These are phyloP conservation scores for Closterium sp. DNA, from an alignment of 139 green algal species.

Conservation along the genomic window DNA sequence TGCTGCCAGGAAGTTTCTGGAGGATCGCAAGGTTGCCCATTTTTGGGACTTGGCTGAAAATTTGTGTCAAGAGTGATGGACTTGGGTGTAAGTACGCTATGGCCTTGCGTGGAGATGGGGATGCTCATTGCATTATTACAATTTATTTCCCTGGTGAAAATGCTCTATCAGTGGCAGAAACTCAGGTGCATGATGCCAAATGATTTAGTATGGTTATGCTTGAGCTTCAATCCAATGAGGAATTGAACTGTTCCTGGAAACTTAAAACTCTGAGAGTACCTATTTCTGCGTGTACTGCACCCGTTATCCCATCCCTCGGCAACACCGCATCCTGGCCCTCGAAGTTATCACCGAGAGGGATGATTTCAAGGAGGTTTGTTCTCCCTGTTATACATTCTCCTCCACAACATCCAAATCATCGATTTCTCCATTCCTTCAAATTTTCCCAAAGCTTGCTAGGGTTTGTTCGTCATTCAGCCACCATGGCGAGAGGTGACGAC, in stretches of 20 bases:
- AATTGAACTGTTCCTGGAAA: too few species aligned
- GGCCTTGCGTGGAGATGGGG: neutral
- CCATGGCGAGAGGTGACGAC: neutral
- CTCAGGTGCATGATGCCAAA: too few species aligned
- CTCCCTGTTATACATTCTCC: neutral
- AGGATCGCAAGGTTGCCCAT: constrained; percentile 66
- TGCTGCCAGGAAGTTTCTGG: constrained; percentile 59
- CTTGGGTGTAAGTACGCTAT: neutral
- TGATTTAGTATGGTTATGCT: too few species aligned
- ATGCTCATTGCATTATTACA: too few species aligned
- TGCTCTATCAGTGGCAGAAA: too few species aligned
- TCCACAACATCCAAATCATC: neutral
- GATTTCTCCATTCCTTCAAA: neutral
- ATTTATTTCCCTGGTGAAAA: too few species aligned
- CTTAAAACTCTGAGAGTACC: too few species aligned
- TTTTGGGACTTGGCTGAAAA: constrained; percentile 79
- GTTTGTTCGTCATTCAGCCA: neutral
- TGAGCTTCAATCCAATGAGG: too few species aligned
- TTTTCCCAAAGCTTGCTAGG: neutral
- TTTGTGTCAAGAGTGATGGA: constrained; percentile 29
- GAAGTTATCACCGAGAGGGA: neutral
- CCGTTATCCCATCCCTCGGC: too few species aligned
- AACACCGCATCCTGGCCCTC: neutral
- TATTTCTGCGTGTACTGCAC: neutral
- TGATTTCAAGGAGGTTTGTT: too few species aligned